Evolutionary conservation across 2,329 filamentous ascomycete genomes (phyloP), one percentile per base, ranked within the genome.

Genomic region (Aaosphaeria pasadenensis): DNA sequence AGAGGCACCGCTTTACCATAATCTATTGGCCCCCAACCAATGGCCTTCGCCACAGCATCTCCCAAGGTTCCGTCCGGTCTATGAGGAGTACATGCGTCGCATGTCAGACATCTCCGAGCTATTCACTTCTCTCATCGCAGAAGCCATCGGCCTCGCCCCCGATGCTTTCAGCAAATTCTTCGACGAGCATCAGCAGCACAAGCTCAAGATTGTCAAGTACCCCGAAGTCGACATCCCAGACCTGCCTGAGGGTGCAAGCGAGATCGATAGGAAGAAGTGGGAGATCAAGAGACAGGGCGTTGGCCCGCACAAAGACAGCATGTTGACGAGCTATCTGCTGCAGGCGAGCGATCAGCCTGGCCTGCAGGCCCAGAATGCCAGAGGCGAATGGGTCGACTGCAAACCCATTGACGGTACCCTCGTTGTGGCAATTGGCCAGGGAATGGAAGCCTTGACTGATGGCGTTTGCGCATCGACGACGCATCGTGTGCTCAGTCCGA

Each of bases 151-250:
- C 7, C 77, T 95, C 5, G 82, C 86, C 0, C 53, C 77, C 0
- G 71, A 79, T 44, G 88, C 90, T 0, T 95, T 95, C 69, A 75
- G 83, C 63, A 83, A 81, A 59, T 95, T 91, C 76, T 92, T 92
- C 71, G 88, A 91, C 65, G 58, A 59, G 1, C 71, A 78, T 39
- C 78, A 75, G 74, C 89, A 94, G 73, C 89, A 95, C 74, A 95
- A 95, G 75, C 79, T 95, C 60, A 95, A 95, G 75, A 86, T 95
- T 50, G 86, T 95, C 51, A 89, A 88, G 73, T 95, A 94, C 64
- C 90, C 90, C 0, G 89, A 94, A 51, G 65, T 69, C 64, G 62
- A 66, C 43, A 55, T 69, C 13, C 56, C 62, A 4, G 60, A 69
- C 42, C 50, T 69, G 30, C 51, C 60, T 6, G 42, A 48, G 1